Conservation (phyloP, 2,329 filamentous ascomycete species). For the Aspergillus fumigatiaffinis region DNA sequence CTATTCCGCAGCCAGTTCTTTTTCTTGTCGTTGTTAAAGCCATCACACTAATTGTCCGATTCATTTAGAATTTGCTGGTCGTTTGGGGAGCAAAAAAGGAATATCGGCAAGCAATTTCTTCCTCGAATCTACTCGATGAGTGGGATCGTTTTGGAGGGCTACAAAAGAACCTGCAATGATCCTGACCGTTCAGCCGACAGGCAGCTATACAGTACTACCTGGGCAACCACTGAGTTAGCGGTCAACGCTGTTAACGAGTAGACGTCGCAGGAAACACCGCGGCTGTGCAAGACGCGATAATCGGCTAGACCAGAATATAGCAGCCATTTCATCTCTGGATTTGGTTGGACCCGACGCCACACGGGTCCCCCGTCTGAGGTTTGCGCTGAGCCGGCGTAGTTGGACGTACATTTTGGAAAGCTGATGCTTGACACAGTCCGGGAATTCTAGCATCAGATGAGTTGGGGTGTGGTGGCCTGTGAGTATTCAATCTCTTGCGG, state of each 20-base stretch:
- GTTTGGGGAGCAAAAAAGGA: neutral
- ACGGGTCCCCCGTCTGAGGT: slow-evolving; percentile 3
- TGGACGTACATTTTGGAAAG: too few species aligned
- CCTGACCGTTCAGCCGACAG: neutral
- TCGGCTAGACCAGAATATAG: slow-evolving; percentile 6
- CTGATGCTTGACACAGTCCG: too few species aligned
- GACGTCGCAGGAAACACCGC: slow-evolving; percentile 60
- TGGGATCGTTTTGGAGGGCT: too few species aligned
- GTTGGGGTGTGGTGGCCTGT: too few species aligned
- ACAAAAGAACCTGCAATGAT: neutral
- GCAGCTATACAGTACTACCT: neutral
- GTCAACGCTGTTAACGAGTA: slow-evolving; percentile 55
- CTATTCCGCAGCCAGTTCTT: neutral
- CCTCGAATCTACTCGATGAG: too few species aligned
- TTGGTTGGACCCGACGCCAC: slow-evolving; percentile 30
- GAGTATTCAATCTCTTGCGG: too few species aligned
- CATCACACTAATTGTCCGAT: neutral
- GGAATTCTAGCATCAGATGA: too few species aligned
- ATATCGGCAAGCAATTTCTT: neutral
- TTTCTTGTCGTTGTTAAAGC: neutral
- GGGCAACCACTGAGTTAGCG: slow-evolving; percentile 32
- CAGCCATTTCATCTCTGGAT: slow-evolving; percentile 29
- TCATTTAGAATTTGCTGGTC: neutral
- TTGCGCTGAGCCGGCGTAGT: too few species aligned
- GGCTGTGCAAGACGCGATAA: slow-evolving; percentile 54